Evolutionary conservation across 177 flowering plant species (phyloP).

Genomic region (Tripterygium wilfordii): DNA sequence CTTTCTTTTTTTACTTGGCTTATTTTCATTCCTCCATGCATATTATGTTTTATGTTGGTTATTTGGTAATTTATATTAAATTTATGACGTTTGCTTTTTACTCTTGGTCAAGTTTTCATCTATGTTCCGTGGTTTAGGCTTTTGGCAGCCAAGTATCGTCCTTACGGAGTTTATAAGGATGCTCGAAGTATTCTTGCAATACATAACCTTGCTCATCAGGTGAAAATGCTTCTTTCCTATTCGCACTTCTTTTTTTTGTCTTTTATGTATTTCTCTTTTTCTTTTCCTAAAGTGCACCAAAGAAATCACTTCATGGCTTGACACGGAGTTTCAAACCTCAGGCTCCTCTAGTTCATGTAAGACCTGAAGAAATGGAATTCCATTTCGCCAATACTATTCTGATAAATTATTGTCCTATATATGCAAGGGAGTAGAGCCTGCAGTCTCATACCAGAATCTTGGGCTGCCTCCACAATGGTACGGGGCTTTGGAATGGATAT

Average conservation of each 20-base stretch:
- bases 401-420: neutral
- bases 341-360: neutral
- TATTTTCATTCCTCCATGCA: too few species aligned
- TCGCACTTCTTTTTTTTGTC: neutral
- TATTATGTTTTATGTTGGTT: too few species aligned
- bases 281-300: too few species aligned
- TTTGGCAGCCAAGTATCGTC: conserved; percentile 85
- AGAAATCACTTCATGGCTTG: neutral
- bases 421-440: conserved; percentile 93
- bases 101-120: neutral
- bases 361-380: neutral
- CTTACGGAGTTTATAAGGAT: conserved; percentile 81
- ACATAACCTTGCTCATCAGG: conserved; percentile 97
- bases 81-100: neutral
- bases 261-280: too few species aligned
- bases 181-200: conserved; percentile 78
- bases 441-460: conserved; percentile 56
- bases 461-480: conserved; percentile 90
- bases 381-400: neutral
- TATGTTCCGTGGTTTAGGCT: conserved; percentile 42
- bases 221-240: conserved; percentile 16
- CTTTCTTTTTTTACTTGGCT: too few species aligned
- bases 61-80: neutral
- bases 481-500: conserved; percentile 88
- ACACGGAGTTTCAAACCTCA: neutral